Evolutionary conservation across 495 filamentous ascomycete genomes (phyloP).

Genomic region (Cercophora newfieldiana): DNA sequence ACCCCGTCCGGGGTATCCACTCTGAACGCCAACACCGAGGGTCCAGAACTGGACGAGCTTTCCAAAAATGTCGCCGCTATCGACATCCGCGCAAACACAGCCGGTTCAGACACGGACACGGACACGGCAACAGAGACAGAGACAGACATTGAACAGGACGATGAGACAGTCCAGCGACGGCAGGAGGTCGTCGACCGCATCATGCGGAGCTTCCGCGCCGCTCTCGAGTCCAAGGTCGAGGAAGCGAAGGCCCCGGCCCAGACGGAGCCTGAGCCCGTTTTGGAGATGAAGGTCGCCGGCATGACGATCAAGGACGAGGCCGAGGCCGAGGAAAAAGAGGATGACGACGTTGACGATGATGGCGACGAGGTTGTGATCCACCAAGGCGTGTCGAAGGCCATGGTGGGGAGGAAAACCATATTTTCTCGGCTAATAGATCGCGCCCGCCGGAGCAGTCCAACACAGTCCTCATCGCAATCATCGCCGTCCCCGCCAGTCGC

Average conservation of each 20-base stretch:
- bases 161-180: neutral
- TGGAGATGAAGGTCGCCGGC: neutral
- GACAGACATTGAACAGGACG: neutral
- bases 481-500: too few relatives aligned
- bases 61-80: neutral
- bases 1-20: neutral
- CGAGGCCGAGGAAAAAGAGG: too few relatives aligned
- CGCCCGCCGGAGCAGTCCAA: too few relatives aligned
- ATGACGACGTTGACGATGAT: too few relatives aligned
- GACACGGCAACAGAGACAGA: too few relatives aligned
- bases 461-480: too few relatives aligned
- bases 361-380: too few relatives aligned
- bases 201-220: constrained; percentile 28
- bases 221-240: constrained; percentile 26
- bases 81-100: neutral
- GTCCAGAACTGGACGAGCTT: neutral
- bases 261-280: neutral
- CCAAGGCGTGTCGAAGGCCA: too few relatives aligned
- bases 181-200: constrained; percentile 25
- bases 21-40: neutral
- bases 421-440: too few relatives aligned
- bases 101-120: too few relatives aligned
- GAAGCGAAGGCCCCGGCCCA: neutral
- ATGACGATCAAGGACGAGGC: neutral
- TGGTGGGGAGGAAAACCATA: too few relatives aligned